Base-by-base conservation (phyloP, 805 yeast species). In the Myxozyma geophila region DNA sequence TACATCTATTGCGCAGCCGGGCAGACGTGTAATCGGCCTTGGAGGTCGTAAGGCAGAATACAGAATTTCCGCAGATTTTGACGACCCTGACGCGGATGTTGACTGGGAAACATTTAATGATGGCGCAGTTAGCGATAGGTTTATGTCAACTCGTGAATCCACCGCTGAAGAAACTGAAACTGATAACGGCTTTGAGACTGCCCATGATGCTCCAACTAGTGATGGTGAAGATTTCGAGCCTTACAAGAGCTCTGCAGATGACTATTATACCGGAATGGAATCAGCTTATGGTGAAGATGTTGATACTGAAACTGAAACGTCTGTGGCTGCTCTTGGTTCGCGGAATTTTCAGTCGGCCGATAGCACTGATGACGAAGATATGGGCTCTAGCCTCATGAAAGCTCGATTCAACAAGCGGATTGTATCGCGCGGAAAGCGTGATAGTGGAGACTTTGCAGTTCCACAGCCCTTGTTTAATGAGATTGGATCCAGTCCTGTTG, bases 261-360 rank as follows among this genome's bases (percentile, higher is more conserved):
- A 39, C 23, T 73, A 68, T 50, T 67, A 65, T 46, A 73, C 75
- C 12, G 74, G 73, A 13, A 57, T 59, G 33, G 74, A 72, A 51
- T 68, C 75, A 13, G 58, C 70, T 57, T 70, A 64, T 13, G 72
- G 65, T 17, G 66, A 59, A 5, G 76, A 68, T 41, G 73, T 67
- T 23, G 68, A 70, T 44, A 74, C 77, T 2, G 77, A 74, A 55
- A 73, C 75, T 21, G 77, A 74, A 50, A 66, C 46, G 13, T 58
- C 67, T 1, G 52, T 8, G 17, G 49, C n/a, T 35, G 46, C 15
- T 12, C 59, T n/a, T 6, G 51, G 28, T 2, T 43, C 64, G 7
- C 12, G n/a, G 19, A 21, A 3, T 9, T 44, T 43, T 4, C 7
- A 17, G 17, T 43, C 13, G 5, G 40, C 40, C n/a, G 55, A 23